These are phyloP conservation scores for Fusarium torulosum DNA, from an alignment of 2,329 filamentous ascomycete species.

Conservation along the genomic window DNA sequence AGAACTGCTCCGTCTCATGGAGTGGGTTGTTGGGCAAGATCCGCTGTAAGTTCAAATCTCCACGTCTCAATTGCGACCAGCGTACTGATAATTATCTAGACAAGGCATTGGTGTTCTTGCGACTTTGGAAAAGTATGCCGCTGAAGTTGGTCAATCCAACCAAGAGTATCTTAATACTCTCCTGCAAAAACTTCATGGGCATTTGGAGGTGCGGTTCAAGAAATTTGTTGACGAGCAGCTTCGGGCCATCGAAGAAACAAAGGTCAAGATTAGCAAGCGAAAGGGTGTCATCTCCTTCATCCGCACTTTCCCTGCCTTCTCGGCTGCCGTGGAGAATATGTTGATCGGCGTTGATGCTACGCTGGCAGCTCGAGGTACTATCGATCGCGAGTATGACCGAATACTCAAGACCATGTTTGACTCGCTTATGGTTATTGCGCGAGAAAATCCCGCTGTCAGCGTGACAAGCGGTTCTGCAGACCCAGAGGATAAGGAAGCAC, in stretches of 20 bases:
- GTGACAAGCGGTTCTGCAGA: slow-evolving; percentile 61
- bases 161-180: slow-evolving; percentile 89
- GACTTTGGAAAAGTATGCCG: slow-evolving; percentile 81
- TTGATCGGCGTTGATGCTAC: slow-evolving; percentile 69
- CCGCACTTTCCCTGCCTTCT: slow-evolving; percentile 90
- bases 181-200: slow-evolving; percentile 82
- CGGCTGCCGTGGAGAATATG: slow-evolving; percentile 86
- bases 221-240: slow-evolving; percentile 96
- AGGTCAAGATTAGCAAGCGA: slow-evolving; percentile 98
- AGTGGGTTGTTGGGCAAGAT: slow-evolving; percentile 85
- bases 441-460: slow-evolving; percentile 70
- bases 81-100: slow-evolving; percentile 58
- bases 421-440: slow-evolving; percentile 92
- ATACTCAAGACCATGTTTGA: slow-evolving; percentile 98
- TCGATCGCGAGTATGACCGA: slow-evolving; percentile 89
- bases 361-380: slow-evolving; percentile 76
- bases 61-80: neutral
- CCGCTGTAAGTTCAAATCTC: slow-evolving; percentile 73
- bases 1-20: slow-evolving; percentile 82
- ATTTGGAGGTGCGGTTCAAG: slow-evolving; percentile 80
- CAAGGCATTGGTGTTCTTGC: slow-evolving; percentile 92
- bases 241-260: slow-evolving; percentile 95
- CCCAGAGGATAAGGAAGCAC: slow-evolving; percentile 91
- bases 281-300: slow-evolving; percentile 97
- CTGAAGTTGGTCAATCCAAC: slow-evolving; percentile 86